Evolutionary conservation across 2,329 filamentous ascomycete genomes (phyloP), one percentile per base, ranked within the genome.

Genomic region (Calonectria pteridis): DNA sequence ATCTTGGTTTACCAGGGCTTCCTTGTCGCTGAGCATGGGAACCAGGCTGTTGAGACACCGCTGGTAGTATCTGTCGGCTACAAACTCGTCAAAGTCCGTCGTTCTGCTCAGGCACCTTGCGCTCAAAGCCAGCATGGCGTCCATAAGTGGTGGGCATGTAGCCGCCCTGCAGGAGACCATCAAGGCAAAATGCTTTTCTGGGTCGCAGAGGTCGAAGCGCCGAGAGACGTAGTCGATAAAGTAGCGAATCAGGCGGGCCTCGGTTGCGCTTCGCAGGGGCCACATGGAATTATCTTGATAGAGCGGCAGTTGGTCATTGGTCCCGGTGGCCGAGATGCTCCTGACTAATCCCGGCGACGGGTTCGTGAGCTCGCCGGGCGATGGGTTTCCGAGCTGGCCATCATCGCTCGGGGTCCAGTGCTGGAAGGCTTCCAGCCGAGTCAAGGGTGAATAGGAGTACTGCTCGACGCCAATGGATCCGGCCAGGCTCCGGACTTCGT

Each of bases 181-280:
- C 1, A 67, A 18, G 6, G 71, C 62, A 64, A 73, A 73, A 23
- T 73, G 67, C 23, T 20, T 55, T 4, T 73, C n/a, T 3, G 67
- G 71, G 20, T 70, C 71, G 35, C 71, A 73, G 7, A 73, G n/a
- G 23, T 70, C 71, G n/a, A 73, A 73, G 20, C 62, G n/a, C 10
- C 59, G 50, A 7, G 67, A 67, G 26, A 70, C 67, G 28, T 63
- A 28, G 31, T 73, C 31, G n/a, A 70, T 73, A 33, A 66, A 73
- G 18, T 73, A 70, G 26, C 59, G 50, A 9, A 73, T 63, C 5
- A 73, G 33, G 2, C 50, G 46, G 1, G 63, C 71, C 55, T 73
- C 71, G 11, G 26, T 70, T 16, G 62, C 20, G 16, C 66, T 49
- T 20, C 43, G 29, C 31, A 70, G 43, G 6, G 71, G 62, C 69